Conservation (phyloP, 352 stramenopile species). For the Plasmopara viticola region DNA sequence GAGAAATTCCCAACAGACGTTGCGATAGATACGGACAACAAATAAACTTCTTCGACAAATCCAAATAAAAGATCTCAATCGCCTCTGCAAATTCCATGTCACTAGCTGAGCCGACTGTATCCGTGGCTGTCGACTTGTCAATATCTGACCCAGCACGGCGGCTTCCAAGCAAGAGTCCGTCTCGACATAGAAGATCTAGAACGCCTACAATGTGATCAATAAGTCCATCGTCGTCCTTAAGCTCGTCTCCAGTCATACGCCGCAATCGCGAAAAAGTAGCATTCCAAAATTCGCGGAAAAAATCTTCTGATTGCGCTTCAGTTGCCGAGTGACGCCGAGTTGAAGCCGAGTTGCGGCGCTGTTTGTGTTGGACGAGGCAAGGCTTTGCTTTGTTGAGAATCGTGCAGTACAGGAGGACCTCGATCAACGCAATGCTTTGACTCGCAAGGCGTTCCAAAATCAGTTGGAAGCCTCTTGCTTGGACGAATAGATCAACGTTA, state of each 20-base stretch:
- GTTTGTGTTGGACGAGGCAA: constrained; percentile 57
- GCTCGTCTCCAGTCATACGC: constrained; percentile 57
- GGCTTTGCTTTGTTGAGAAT: constrained; percentile 71
- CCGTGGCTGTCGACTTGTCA: constrained; percentile 17
- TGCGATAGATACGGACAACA: constrained; percentile 79
- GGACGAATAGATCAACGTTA: constrained; percentile 78
- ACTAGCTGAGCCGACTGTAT: constrained; percentile 15
- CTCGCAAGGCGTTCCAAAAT: constrained; percentile 58
- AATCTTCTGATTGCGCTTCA: constrained; percentile 56
- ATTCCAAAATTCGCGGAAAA: constrained; percentile 76
- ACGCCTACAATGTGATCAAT: constrained; percentile 68
- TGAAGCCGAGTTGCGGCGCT: constrained; percentile 38
- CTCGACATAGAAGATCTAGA: constrained; percentile 64
- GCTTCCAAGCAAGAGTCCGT: constrained; percentile 48
- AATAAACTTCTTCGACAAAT: constrained; percentile 82
- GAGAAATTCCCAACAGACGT: constrained; percentile 60
- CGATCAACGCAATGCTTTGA: constrained; percentile 36
- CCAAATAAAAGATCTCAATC: constrained; percentile 79
- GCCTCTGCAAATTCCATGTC: constrained; percentile 57
- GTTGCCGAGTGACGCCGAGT: constrained; percentile 27
- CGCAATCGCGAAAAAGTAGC: constrained; percentile 59
- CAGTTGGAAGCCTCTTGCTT: constrained; percentile 69
- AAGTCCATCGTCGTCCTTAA: constrained; percentile 76
- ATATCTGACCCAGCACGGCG: constrained; percentile 19
- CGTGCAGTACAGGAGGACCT: constrained; percentile 64